A percentile compares a stretch with the other conserved stretches of the same genome.
Conservation (phyloP, 495 filamentous ascomycete species). For the Neurospora hispaniola region DNA sequence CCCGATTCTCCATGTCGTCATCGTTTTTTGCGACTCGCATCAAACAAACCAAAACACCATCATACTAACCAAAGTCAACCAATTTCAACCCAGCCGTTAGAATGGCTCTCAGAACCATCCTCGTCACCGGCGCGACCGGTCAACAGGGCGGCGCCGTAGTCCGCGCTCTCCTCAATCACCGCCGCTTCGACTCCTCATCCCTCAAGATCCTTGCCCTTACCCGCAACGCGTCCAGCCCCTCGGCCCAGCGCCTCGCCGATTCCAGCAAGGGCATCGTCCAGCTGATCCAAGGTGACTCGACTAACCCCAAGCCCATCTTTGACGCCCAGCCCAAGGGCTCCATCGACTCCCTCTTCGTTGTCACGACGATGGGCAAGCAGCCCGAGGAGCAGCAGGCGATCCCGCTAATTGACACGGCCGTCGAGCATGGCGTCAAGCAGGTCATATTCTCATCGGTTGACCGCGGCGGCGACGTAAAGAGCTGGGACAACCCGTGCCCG, state of each 20-base stretch:
- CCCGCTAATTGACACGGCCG: slow-evolving; percentile 45
- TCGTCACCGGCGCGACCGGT: slow-evolving; percentile 59
- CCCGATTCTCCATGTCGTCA: background rate
- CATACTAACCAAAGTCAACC: background rate
- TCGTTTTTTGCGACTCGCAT: background rate
- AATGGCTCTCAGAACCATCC: slow-evolving; percentile 17
- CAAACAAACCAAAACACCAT: background rate
- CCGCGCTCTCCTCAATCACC: slow-evolving; percentile 39
- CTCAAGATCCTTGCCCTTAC: slow-evolving; percentile 62
- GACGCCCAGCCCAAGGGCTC: slow-evolving; percentile 30
- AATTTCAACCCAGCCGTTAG: background rate
- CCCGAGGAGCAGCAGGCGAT: slow-evolving; percentile 53
- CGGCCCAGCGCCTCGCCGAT: slow-evolving; percentile 40
- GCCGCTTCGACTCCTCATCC: slow-evolving; percentile 12
- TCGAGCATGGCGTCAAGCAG: slow-evolving; percentile 35
- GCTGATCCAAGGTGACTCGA: slow-evolving; percentile 48
- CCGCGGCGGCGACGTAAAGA: slow-evolving; percentile 46
- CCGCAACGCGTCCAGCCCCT: slow-evolving; percentile 43
- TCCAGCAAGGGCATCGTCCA: slow-evolving; percentile 28
- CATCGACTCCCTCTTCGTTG: slow-evolving; percentile 39
- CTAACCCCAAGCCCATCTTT: slow-evolving; percentile 44
- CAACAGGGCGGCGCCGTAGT: slow-evolving; percentile 59
- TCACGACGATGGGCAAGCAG: slow-evolving; percentile 30
- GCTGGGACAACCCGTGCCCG: slow-evolving; percentile 43
- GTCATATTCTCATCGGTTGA: slow-evolving; percentile 62